Percentiles rank a stretch among this genome's conserved stretches.
Evolutionary conservation across 2,329 filamentous ascomycete species (phyloP).

Genomic region (Juglanconis sp.): DNA sequence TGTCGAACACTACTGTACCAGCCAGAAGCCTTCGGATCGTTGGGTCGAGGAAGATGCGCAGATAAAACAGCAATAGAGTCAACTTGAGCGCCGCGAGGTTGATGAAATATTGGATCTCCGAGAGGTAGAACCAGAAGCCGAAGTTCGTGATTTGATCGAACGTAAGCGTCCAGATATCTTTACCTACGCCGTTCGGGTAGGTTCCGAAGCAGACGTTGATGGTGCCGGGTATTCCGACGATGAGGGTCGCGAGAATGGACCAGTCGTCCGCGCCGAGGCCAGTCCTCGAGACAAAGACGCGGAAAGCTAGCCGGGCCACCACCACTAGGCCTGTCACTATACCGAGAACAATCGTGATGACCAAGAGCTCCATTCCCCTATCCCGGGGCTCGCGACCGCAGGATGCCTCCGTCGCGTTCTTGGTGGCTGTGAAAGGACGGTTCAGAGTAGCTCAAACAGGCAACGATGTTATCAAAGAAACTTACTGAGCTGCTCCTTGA

Average conservation of each 20-base stretch:
- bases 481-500: slow-evolving; percentile 11
- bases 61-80: slow-evolving; percentile 13
- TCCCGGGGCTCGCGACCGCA: not conserved
- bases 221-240: slow-evolving; percentile 18
- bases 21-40: slow-evolving; percentile 7
- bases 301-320: slow-evolving; percentile 16
- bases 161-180: slow-evolving; percentile 27
- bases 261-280: slow-evolving; percentile 21
- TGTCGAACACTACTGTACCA: slow-evolving; percentile 3
- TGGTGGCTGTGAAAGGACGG: slow-evolving; percentile 3
- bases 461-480: not conserved
- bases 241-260: slow-evolving; percentile 12
- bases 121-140: slow-evolving; percentile 24
- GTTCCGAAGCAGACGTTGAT: slow-evolving; percentile 14
- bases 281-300: slow-evolving; percentile 5
- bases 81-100: slow-evolving; percentile 9
- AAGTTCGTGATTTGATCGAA: slow-evolving; percentile 25
- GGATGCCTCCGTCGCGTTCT: slow-evolving; percentile 4
- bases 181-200: slow-evolving; percentile 22
- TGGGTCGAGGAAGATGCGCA: slow-evolving; percentile 8
- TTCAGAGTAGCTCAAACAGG: not conserved
- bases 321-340: slow-evolving; percentile 6
- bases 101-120: slow-evolving; percentile 20
- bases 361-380: not conserved
- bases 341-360: not conserved